Conservation (phyloP, 164 flowering plant genomes). For the Umbellularia californica region DNA sequence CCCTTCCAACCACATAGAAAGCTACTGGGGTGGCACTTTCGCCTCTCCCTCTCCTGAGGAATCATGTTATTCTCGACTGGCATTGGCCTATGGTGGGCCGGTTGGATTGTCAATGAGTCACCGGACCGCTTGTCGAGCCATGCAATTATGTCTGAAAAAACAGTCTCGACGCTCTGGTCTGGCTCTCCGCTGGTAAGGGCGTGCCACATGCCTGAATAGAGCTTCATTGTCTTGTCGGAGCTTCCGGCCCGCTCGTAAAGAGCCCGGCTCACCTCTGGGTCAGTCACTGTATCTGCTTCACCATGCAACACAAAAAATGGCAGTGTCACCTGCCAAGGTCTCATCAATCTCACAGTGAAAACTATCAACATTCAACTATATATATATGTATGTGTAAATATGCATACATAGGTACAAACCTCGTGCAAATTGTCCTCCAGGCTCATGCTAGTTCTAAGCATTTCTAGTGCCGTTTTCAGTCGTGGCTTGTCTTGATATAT, state of each 20-base stretch:
- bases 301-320: conserved; percentile 93
- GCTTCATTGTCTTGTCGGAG: conserved; percentile 70
- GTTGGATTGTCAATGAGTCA: not conserved
- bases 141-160: conserved; percentile 63
- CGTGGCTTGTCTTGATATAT: conserved; percentile 94
- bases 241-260: conserved; percentile 73
- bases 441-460: conserved; percentile 87
- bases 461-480: conserved; percentile 88
- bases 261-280: conserved; percentile 85
- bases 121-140: conserved; percentile 70
- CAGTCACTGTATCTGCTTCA: conserved; percentile 86
- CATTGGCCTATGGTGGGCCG: not conserved
- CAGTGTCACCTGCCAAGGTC: conserved; percentile 48
- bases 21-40: conserved; percentile 13
- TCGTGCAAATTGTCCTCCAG: conserved; percentile 63
- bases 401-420: conserved; percentile 27
- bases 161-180: conserved; percentile 65
- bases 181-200: conserved; percentile 87
- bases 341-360: not conserved
- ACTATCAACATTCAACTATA: too few relatives aligned
- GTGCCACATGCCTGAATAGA: conserved; percentile 98
- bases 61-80: conserved; percentile 2
- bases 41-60: conserved; percentile 1
- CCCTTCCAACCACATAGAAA: conserved; percentile 70
- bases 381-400: not conserved